These are phyloP conservation scores for Fusarium nurragi DNA, from an alignment of 2,329 filamentous ascomycete species.

Conservation along the genomic window DNA sequence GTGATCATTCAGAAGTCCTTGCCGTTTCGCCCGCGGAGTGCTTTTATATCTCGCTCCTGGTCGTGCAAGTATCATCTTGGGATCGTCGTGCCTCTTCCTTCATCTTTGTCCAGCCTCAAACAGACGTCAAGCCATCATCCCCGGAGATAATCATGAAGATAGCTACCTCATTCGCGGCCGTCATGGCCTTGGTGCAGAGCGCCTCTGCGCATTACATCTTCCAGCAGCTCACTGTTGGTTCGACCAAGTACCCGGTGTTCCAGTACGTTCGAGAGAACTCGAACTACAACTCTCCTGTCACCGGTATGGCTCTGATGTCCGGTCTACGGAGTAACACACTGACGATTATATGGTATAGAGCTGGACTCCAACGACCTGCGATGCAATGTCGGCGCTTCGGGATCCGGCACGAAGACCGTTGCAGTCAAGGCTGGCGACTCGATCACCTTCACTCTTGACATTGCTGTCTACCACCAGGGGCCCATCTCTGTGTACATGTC, in stretches of 20 bases:
- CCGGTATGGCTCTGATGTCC: neutral
- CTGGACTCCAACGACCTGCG: conserved; percentile 4
- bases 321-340: fast-evolving
- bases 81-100: neutral
- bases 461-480: conserved; percentile 12
- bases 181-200: neutral
- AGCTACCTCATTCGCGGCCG: neutral
- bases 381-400: conserved; percentile 11
- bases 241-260: neutral
- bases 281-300: conserved; percentile 19
- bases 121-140: neutral
- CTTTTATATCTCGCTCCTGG: neutral
- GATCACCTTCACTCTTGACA: conserved; percentile 11
- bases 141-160: neutral
- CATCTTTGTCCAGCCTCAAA: neutral
- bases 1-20: neutral
- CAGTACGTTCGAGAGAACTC: conserved; percentile 20
- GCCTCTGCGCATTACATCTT: conserved; percentile 11
- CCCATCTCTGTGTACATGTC: conserved; percentile 14
- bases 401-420: neutral
- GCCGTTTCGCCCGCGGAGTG: neutral
- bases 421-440: conserved; percentile 9
- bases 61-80: neutral
- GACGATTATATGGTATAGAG: fast-evolving
- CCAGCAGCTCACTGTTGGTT: conserved; percentile 10